Base-by-base conservation (phyloP, 768 basidiomycete genomes). In the Myochromella boudieri region DNA sequence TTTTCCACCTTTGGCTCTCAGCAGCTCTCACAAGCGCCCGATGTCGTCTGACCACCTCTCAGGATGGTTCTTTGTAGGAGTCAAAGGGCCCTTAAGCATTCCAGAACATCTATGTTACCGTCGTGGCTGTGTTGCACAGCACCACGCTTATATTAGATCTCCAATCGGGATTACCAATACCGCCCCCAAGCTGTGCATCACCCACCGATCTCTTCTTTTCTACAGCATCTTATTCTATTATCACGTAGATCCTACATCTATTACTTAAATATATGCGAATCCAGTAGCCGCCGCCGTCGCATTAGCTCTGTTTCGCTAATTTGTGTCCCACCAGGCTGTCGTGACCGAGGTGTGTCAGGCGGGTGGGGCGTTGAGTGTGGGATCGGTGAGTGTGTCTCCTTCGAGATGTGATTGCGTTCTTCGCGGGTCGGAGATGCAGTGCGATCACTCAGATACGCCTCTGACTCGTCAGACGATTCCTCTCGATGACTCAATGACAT, bases 221-320 rank as follows among this genome's bases (percentile, higher is more conserved):
- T 36, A 40, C 37, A 48, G 26, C 29, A 48, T 37, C 34, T 32
- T 40, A 48, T 42, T 42, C 52, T 45, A 52, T 54, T 52, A 42
- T 54, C 53, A 49, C 43, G 34, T 47, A 49, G 38, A 32, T 29
- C 22, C 37, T 50, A 55, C 48, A 53, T 46, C 52, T 54, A 57
- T 60, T 67, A 68, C 51, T 74, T 72, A 59, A 75, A 83, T 40
- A 86, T 82, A 60, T 87, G 85, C 42, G 84, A 76, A 54, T 88
- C 86, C 43, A 94, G 70, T 61, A 94, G 62, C 57, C 91, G 78
- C 42, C 87, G 78, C 56, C 92, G 75, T 57, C 84, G 69, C 75
- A 94, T 85, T 62, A 92, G 63, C 64, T 90, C 89, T 15, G 71
- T 77, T 65, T 91, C 88, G n/a, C 78, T 76, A 46, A 89, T 90